These are phyloP conservation scores for Clonostachys solani DNA, from an alignment of 2,329 filamentous ascomycete species.

Conservation along the genomic window DNA sequence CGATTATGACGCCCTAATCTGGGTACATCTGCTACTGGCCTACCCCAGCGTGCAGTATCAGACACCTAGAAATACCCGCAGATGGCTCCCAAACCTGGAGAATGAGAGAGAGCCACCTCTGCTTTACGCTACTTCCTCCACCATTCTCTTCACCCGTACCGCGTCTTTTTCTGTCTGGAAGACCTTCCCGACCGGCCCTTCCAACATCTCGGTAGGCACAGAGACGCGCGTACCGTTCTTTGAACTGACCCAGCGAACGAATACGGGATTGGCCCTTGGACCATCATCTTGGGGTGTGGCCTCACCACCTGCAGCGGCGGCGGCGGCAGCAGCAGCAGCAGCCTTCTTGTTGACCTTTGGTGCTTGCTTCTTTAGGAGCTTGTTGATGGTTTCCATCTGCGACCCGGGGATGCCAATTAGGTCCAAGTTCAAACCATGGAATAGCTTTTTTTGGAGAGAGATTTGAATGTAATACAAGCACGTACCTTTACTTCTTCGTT, in stretches of 20 bases:
- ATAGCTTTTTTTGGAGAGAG: too few species aligned
- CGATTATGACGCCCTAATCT: too few species aligned
- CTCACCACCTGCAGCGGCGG: constrained; percentile 30
- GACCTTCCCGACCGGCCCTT: constrained; percentile 54
- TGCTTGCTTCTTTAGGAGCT: constrained; percentile 80
- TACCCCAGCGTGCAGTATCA: too few species aligned
- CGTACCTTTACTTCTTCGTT: constrained; percentile 60
- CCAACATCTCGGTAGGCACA: constrained; percentile 65
- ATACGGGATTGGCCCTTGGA: constrained; percentile 52
- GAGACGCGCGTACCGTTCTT: constrained; percentile 58
- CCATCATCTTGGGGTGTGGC: constrained; percentile 41
- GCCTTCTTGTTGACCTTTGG: constrained; percentile 64
- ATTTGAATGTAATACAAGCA: neutral
- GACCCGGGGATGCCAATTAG: too few species aligned
- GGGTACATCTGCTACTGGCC: too few species aligned
- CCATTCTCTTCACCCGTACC: constrained; percentile 40
- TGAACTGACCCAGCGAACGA: constrained; percentile 68
- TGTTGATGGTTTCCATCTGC: constrained; percentile 88
- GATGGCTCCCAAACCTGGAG: too few species aligned
- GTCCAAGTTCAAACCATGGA: too few species aligned
- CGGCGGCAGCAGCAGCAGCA: constrained; percentile 18
- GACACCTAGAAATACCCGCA: too few species aligned
- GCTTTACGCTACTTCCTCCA: constrained; percentile 42
- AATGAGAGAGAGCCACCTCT: too few species aligned
- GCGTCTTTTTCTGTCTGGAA: constrained; percentile 36